Evolutionary conservation across 495 filamentous ascomycete genomes (phyloP).

Genomic region (Penicillium alfredii): DNA sequence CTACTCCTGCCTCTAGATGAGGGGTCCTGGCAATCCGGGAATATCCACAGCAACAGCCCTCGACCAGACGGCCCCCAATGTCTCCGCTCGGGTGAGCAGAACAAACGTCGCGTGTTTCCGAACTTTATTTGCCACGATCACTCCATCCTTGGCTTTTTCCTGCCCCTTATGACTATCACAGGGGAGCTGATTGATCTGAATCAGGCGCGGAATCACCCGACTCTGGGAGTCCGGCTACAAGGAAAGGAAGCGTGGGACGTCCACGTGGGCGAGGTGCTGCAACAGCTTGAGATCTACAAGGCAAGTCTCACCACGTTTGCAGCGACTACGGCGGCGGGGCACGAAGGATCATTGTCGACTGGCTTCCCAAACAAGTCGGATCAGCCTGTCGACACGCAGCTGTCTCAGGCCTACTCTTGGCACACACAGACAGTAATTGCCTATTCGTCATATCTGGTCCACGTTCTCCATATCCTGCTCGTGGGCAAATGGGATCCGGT

Average conservation of each 20-base stretch:
- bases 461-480: conserved; percentile 76
- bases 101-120: conserved; percentile 60
- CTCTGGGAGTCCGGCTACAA: conserved; percentile 73
- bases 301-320: conserved; percentile 75
- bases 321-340: conserved; percentile 42
- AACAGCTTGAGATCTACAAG: conserved; percentile 76
- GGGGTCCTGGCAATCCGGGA: conserved; percentile 79
- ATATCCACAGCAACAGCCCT: conserved; percentile 57
- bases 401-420: conserved; percentile 50
- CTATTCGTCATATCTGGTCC: conserved; percentile 83
- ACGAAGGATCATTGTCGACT: conserved; percentile 20
- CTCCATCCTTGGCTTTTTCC: conserved; percentile 88
- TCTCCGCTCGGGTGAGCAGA: conserved; percentile 38
- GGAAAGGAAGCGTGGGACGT: conserved; percentile 73
- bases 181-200: conserved; percentile 89
- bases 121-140: conserved; percentile 81
- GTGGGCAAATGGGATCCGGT: conserved; percentile 88
- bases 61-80: conserved; percentile 44
- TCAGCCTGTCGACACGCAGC: conserved; percentile 40
- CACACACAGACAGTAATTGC: conserved; percentile 83
- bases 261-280: conserved; percentile 68
- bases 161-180: conserved; percentile 91
- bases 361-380: conserved; percentile 22
- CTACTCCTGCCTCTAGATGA: conserved; percentile 86
- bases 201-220: conserved; percentile 83